Evolutionary conservation across 495 filamentous ascomycete genomes (phyloP), one percentile per base, ranked within the genome.

Genomic region (Beverwykella pulmonaria): DNA sequence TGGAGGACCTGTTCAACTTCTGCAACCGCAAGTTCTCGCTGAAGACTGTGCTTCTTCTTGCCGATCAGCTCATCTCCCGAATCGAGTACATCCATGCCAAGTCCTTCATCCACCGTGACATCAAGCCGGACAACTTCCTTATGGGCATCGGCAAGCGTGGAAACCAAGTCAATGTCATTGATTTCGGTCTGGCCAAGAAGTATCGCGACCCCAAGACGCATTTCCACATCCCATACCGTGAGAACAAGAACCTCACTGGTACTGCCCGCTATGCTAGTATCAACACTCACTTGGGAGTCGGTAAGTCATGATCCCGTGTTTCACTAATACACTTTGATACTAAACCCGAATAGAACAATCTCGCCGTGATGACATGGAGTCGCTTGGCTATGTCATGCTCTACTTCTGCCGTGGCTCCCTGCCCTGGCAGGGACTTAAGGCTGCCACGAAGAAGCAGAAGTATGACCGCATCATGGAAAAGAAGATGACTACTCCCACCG

Each of bases 1-100:
- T 99, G 83, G 95, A 99, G 80, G 95, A 99, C 76, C 83, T 99
- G n/a, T 99, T 99, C 92, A 99, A 99, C 86, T 99, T 99, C 79
- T 99, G 95, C 88, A 99, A 98, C 86, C 89, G 95, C 76, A 99
- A 99, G 78, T 99, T 98, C 84, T 97, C 94, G 10, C 81, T 99
- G 69, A 99, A 99, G 89, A 99, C 95, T n/a, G 95, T 99, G 44
- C 82, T 99, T 17, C 87, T 99, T 10, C 87, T 99, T 56, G 95
- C 95, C 74, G 95, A 99, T 75, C 95, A 99, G 82, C 87, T 99
- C 78, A 98, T 98, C 75, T 98, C 94, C 61, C 93, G 95, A 66
- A 98, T 99, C 77, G 95, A 99, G 79, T 99, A 99, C 82, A 99
- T 99, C 74, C 95, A 99, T 77, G 95, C 95, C 85, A 99, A 99